phyloP scores from a whole-genome alignment of 1,284 basidiomycete genomes.

The Sporisorium exsertum region DNA sequence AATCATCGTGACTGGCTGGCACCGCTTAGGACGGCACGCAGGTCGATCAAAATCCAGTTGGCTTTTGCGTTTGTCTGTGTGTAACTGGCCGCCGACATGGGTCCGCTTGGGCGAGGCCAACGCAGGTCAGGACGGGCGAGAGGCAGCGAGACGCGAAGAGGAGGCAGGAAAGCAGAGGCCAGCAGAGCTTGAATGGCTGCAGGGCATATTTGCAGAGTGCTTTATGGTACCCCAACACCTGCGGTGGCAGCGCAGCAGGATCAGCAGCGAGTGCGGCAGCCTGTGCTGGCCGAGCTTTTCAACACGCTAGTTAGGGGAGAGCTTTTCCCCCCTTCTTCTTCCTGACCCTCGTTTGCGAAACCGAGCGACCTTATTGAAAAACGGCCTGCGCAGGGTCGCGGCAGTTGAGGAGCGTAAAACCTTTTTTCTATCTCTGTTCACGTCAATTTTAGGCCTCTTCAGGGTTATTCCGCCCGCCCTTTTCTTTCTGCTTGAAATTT shows the following conservation, averaged over 20 bases:
- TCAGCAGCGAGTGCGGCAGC: background rate
- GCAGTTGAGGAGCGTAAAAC: conserved; percentile 14
- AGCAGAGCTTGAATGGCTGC: no score
- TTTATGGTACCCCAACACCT: background rate
- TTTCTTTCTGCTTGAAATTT: conserved; percentile 10
- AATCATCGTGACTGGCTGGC: no score
- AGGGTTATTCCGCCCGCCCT: conserved; percentile 3
- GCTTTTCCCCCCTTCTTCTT: background rate
- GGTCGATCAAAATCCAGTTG: no score
- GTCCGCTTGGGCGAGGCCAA: no score
- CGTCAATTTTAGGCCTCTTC: conserved; percentile 9
- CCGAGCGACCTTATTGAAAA: background rate
- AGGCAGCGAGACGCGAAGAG: no score
- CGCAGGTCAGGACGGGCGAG: no score
- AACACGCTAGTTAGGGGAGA: no score
- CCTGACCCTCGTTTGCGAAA: background rate
- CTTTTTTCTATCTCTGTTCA: background rate
- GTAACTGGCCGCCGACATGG: no score
- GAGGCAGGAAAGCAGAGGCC: no score
- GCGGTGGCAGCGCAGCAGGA: background rate
- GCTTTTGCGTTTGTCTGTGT: no score
- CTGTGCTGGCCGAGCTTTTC: conserved; percentile 4
- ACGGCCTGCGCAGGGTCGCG: background rate
- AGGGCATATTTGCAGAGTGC: no score
- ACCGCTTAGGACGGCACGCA: no score